Base-by-base conservation (phyloP, 192 early-diverging fungal genomes). In the Backusella liffmaniae region DNA sequence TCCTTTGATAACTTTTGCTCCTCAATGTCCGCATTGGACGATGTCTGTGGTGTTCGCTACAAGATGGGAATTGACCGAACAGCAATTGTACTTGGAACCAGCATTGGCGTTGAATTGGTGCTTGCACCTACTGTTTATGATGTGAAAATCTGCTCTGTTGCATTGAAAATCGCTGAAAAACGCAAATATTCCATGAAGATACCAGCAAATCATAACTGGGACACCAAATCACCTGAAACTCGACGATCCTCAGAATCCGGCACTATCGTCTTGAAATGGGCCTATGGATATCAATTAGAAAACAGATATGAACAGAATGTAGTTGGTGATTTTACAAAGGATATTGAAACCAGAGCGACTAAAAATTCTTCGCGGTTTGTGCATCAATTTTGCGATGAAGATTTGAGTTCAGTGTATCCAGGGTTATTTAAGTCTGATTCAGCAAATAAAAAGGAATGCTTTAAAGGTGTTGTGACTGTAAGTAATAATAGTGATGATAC, bases 201-300 rank as follows among this genome's bases (percentile, higher is more conserved):
- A 39, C 77, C 77, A 1, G n/a, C 29, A 13, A 46, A 68, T 66
- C 49, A 56, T n/a, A 21, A n/a, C 5, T 37, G 35, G 72, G 34
- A 59, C 26, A 62, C 8, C 21, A 62, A 62, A 29, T 6, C 30
- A 13, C 36, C 73, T 15, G 70, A 72, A 66, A 72, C 36, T 23
- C 44, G 21, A 42, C 34, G 36, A 1, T 13, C 36, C 9, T 59
- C 29, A 15, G 76, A 77, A 65, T 8, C 8, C 8, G 1, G 8
- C 23, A 77, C 51, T n/a, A 69, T 73, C 29, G 21, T 78, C 26
- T n/a, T 78, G 21, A 78, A 78, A 53, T 78, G 77, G 77, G 77
- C 72, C 8, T 73, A 78, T 53, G 65, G 71, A 35, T 78, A 78
- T 62, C 59, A 66, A 16, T 9, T 75, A 5, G 29, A 42, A 12